Base-by-base conservation (phyloP, 2,329 filamentous ascomycete genomes). In the Neobulgaria alba region DNA sequence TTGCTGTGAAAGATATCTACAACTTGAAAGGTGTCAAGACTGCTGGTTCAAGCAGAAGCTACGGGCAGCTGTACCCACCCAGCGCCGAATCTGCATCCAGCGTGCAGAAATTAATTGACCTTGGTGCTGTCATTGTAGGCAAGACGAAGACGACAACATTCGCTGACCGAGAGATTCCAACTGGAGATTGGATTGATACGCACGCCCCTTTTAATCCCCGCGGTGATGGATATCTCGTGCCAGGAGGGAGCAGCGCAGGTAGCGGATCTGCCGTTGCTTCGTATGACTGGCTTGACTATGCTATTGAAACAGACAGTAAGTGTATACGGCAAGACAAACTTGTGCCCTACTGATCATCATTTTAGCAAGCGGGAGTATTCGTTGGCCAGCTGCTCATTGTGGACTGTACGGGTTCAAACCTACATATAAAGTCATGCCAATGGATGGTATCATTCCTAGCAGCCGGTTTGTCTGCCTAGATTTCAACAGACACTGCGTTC, bases 1-100 rank as follows among this genome's bases (percentile, higher is more conserved):
- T 82, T 1, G 77, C 69, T 0, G 66, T 81, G 37, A 82, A 82
- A 57, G 77, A 82, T 43, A 74, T 79, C 33, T 77, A 69, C 52
- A 65, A 76, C 46, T 57, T 80, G 29, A 63, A 67, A 16, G 79
- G 69, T 74, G 1, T 82, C 5, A 35, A 19, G 10, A 35, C 33
- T 10, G 17, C 15, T 19, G 15, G 16, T 7, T 4, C 16, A 4
- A n/a, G 12, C 5, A 18, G 19, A 72, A 65, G 67, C 68, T 15
- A 60, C 66, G 18, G 18, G 7, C 16, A 18, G n/a, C 55, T 81
- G 2, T 69, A 75, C 36, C 58, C 62, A 0, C 52, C 64, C 7
- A 62, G 66, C 0, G 63, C 57, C 1, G 53, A 50, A 3, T 78
- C 72, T 1, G 70, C 72, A 0, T 53, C 67, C 0, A 63, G 71